Conservation (phyloP, 2,329 filamentous ascomycete species). For the Colletotrichum tofieldiae region DNA sequence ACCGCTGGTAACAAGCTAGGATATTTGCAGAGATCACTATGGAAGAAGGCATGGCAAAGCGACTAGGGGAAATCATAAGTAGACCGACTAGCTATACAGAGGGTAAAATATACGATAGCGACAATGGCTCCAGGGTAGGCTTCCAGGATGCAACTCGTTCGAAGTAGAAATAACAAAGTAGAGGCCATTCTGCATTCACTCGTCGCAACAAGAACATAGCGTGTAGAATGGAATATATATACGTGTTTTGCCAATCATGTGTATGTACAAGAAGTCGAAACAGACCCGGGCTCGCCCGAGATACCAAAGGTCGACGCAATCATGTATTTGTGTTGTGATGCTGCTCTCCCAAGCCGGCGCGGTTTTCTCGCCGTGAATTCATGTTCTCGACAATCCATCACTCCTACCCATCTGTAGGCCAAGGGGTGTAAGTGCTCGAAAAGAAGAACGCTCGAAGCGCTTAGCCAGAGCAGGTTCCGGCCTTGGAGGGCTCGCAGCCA, state of each 20-base stretch:
- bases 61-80: no score
- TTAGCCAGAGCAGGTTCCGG: slow-evolving; percentile 39
- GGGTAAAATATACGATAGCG: no score
- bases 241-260: slow-evolving; percentile 11
- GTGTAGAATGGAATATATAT: slow-evolving; percentile 1
- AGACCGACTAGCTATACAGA: no score
- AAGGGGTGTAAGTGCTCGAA: background rate
- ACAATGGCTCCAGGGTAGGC: no score
- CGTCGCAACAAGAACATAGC: background rate
- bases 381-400: background rate
- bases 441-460: no score
- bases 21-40: no score
- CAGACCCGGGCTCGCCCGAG: slow-evolving; percentile 3
- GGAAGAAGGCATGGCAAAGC: no score
- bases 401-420: background rate
- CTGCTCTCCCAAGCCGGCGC: background rate
- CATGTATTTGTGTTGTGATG: background rate
- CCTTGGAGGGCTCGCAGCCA: slow-evolving; percentile 46
- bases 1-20: no score
- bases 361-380: background rate
- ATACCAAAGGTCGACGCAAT: background rate
- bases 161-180: no score
- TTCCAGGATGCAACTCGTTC: no score
- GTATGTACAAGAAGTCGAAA: slow-evolving; percentile 34
- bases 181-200: no score